Conservation (phyloP, 306 rosid genomes). For the Vigna unguiculata region DNA sequence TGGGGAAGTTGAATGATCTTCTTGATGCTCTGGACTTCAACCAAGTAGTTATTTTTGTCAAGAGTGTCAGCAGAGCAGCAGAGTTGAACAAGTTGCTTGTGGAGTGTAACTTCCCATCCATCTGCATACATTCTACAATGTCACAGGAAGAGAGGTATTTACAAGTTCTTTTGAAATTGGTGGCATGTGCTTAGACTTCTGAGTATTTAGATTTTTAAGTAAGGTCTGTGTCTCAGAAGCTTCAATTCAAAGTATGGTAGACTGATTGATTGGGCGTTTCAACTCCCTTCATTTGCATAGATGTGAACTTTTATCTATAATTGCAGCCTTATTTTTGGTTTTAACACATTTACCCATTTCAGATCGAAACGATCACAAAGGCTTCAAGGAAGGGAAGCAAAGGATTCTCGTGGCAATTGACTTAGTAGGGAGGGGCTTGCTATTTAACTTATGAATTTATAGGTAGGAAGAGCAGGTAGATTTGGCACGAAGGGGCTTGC, state of each 20-base stretch:
- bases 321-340: background rate
- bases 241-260: background rate
- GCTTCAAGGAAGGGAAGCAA: slow-evolving; percentile 81
- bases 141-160: slow-evolving; percentile 81
- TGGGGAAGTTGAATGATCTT: slow-evolving; percentile 80
- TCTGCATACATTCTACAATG: slow-evolving; percentile 86
- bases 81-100: slow-evolving; percentile 79
- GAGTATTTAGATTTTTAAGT: background rate
- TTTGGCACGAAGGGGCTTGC: slow-evolving; percentile 99
- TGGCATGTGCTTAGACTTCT: background rate
- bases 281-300: slow-evolving; percentile 5
- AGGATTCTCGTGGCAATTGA: slow-evolving; percentile 86
- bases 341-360: slow-evolving; percentile 31
- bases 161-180: slow-evolving; percentile 26
- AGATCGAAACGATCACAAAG: slow-evolving; percentile 80
- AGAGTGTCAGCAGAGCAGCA: slow-evolving; percentile 74
- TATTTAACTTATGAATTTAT: slow-evolving; percentile 25
- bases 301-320: background rate
- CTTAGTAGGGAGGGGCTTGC: slow-evolving; percentile 87
- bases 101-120: slow-evolving; percentile 78
- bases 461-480: slow-evolving; percentile 98
- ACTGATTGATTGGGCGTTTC: background rate
- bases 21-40: slow-evolving; percentile 86
- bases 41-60: slow-evolving; percentile 81
- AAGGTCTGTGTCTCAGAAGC: background rate